A percentile compares a stretch with the other conserved stretches of the same genome.
phyloP scores from a whole-genome alignment of 73 alveolate species.

The Paramecium sonneborni region DNA sequence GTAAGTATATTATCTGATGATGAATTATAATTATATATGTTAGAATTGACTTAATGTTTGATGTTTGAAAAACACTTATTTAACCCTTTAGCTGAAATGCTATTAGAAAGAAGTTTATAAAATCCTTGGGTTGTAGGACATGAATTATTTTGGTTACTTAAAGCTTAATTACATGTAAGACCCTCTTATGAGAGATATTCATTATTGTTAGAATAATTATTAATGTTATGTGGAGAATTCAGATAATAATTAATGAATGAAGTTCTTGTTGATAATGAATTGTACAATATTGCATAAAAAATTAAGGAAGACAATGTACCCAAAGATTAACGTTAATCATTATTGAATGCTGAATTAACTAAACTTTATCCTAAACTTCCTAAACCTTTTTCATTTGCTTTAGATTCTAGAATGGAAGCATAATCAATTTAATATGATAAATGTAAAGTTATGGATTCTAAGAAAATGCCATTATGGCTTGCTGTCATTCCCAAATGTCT shows the following conservation, averaged over 20 bases:
- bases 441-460: constrained; percentile 67
- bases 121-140: constrained; percentile 96
- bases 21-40: constrained; percentile 89
- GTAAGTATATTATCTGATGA: constrained; percentile 92
- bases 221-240: constrained; percentile 84
- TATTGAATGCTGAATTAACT: not conserved
- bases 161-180: constrained; percentile 74
- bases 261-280: constrained; percentile 70
- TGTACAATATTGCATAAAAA: constrained; percentile 58
- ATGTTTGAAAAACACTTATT: constrained; percentile 93
- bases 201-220: constrained; percentile 77
- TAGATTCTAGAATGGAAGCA: constrained; percentile 65
- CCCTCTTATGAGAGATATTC: constrained; percentile 85
- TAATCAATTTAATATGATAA: constrained; percentile 29
- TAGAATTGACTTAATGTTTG: constrained; percentile 90
- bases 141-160: constrained; percentile 90
- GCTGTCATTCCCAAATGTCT: constrained; percentile 26
- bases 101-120: constrained; percentile 87
- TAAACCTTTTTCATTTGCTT: constrained; percentile 59
- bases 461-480: constrained; percentile 64
- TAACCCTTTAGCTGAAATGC: constrained; percentile 93
- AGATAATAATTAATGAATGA: constrained; percentile 75
- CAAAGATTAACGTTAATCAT: not conserved
- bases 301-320: constrained; percentile 40
- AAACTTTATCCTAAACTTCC: constrained; percentile 43